These are phyloP conservation scores for Taphrina confusa DNA, from an alignment of 1,139 yeast genomes.

Conservation along the genomic window DNA sequence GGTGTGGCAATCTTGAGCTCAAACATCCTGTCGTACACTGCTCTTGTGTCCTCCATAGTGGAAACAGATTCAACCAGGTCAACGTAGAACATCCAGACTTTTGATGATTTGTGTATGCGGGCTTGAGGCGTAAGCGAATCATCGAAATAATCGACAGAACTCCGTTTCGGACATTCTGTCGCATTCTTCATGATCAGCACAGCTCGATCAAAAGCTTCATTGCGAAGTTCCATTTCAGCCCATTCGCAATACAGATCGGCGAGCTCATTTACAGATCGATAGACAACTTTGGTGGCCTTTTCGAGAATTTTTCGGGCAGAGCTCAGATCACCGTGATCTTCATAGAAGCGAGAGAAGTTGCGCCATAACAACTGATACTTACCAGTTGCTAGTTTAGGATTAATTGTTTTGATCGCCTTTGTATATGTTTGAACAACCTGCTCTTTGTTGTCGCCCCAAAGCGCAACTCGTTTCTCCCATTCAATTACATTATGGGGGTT, in stretches of 20 bases:
- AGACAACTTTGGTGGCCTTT: conserved; percentile 73
- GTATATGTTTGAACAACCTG: conserved; percentile 61
- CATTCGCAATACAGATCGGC: conserved; percentile 70
- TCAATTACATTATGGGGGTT: conserved; percentile 62
- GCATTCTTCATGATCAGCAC: conserved; percentile 57
- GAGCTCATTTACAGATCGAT: conserved; percentile 61
- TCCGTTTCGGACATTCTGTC: conserved; percentile 51
- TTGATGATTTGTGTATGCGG: conserved; percentile 60
- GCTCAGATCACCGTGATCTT: conserved; percentile 55
- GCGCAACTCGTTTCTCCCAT: conserved; percentile 65
- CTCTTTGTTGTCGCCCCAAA: conserved; percentile 50
- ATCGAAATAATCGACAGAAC: conserved; percentile 50
- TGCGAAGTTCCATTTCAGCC: conserved; percentile 62
- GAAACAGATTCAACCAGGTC: conserved; percentile 70
- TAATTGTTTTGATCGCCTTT: conserved; percentile 65
- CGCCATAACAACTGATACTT: conserved; percentile 60
- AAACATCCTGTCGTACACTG: conserved; percentile 63
- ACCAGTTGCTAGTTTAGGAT: conserved; percentile 58
- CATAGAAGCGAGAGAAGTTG: conserved; percentile 66
- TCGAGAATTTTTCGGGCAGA: conserved; percentile 66
- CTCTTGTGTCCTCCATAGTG: conserved; percentile 50
- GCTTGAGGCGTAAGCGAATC: conserved; percentile 58
- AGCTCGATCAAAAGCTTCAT: conserved; percentile 58
- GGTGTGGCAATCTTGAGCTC: conserved; percentile 71
- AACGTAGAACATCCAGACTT: conserved; percentile 72